Evolutionary conservation across 768 basidiomycete genomes (phyloP).

Genomic region (Daedaleopsis nitida): DNA sequence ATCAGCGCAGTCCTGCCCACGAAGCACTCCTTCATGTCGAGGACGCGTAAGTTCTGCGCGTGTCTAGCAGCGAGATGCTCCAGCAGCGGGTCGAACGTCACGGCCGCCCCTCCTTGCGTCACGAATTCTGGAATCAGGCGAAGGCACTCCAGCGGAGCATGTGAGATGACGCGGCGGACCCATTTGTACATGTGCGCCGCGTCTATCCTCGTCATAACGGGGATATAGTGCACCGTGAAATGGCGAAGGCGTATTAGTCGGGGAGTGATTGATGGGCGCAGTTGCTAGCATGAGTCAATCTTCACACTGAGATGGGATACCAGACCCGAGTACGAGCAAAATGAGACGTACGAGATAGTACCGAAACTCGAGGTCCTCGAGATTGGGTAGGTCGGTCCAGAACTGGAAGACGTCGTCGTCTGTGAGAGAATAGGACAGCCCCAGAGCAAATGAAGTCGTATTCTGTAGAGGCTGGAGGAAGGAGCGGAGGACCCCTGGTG

Average conservation of each 20-base stretch:
- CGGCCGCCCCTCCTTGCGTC: constrained; percentile 27
- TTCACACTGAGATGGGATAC: not conserved
- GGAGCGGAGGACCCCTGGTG: constrained; percentile 56
- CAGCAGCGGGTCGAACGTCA: constrained; percentile 38
- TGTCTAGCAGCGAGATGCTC: constrained; percentile 43
- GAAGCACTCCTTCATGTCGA: constrained; percentile 34
- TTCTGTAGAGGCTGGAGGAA: constrained; percentile 39
- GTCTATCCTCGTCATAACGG: constrained; percentile 25
- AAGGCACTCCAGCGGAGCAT: constrained; percentile 38
- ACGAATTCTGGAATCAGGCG: constrained; percentile 30
- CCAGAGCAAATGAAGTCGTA: constrained; percentile 45
- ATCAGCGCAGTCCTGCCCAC: constrained; percentile 32
- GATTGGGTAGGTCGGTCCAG: constrained; percentile 40
- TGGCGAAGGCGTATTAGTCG: constrained; percentile 32
- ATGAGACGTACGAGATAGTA: constrained; percentile 51
- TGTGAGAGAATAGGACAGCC: constrained; percentile 60
- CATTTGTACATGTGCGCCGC: constrained; percentile 41
- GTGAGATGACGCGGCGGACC: constrained; percentile 39
- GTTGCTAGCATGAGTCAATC: constrained; percentile 44
- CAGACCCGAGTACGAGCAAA: no score
- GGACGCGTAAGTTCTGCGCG: constrained; percentile 31
- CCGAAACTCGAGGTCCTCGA: constrained; percentile 44
- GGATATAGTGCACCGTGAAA: constrained; percentile 33
- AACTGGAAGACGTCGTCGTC: constrained; percentile 54
- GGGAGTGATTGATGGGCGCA: constrained; percentile 20